phyloP scores from a whole-genome alignment of 352 stramenopile genomes.

The Globisporangium yorkense region DNA sequence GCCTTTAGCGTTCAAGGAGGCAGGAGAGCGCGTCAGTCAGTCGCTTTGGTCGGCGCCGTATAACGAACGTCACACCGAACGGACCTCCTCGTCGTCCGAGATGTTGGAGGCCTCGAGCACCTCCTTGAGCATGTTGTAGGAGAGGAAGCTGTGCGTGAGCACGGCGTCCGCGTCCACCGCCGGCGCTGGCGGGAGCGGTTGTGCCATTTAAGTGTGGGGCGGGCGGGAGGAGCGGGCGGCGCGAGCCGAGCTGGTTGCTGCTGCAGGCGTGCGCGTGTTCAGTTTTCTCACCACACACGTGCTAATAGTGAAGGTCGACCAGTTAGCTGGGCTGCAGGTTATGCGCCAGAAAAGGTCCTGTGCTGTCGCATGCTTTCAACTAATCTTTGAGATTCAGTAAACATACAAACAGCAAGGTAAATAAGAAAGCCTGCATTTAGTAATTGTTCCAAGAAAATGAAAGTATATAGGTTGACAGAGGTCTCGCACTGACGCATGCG shows the following conservation, averaged over 20 bases:
- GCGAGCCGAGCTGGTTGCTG: neutral
- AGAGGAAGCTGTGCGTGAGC: slow-evolving; percentile 58
- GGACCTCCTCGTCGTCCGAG: slow-evolving; percentile 71
- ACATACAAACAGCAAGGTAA: neutral
- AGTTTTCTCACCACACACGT: neutral
- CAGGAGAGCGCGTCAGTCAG: neutral
- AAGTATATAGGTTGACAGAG: too few relatives aligned
- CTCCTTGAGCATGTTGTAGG: slow-evolving; percentile 72
- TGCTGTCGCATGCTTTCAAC: too few relatives aligned
- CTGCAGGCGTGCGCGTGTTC: neutral
- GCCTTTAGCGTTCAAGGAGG: slow-evolving; percentile 23
- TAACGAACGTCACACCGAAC: neutral
- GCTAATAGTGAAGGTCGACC: neutral
- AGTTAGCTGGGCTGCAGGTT: neutral
- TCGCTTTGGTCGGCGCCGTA: neutral
- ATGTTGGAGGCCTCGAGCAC: slow-evolving; percentile 74
- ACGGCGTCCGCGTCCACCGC: slow-evolving; percentile 2
- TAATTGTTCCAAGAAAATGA: too few relatives aligned
- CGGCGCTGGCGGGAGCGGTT: neutral
- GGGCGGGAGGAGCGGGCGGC: neutral
- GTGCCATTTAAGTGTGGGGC: neutral
- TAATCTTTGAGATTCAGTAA: neutral
- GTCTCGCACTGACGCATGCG: too few relatives aligned
- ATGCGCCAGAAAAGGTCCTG: neutral
- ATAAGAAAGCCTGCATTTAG: too few relatives aligned